Evolutionary conservation across 1,139 yeast genomes (phyloP).

Genomic region (Suhomyces terraborum): DNA sequence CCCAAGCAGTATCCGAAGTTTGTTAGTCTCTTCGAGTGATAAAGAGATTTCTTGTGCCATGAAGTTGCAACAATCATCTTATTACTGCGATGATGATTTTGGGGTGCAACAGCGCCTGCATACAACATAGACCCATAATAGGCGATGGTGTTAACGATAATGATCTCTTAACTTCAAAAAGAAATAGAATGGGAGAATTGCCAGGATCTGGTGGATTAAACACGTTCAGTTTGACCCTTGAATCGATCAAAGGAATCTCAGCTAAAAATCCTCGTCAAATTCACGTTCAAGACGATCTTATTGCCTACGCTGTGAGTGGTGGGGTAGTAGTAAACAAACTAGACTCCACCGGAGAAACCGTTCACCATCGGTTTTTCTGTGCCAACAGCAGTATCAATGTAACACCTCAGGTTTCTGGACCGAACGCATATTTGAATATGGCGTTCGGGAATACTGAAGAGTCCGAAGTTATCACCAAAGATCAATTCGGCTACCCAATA

Average conservation of each 20-base stretch:
- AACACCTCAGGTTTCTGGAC: conserved; percentile 11
- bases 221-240: conserved; percentile 20
- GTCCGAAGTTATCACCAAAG: conserved; percentile 22
- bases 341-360: conserved; percentile 20
- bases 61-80: conserved; percentile 3
- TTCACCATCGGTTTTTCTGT: conserved; percentile 51
- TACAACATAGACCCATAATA: neutral
- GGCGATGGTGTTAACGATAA: conserved; percentile 6
- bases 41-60: conserved; percentile 30
- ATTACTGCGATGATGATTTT: conserved; percentile 5
- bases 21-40: conserved; percentile 42
- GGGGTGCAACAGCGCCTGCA: conserved; percentile 5
- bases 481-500: conserved; percentile 38
- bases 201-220: neutral
- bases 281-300: conserved; percentile 38
- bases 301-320: conserved; percentile 69
- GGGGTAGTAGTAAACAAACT: conserved; percentile 58
- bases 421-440: conserved; percentile 39
- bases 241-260: conserved; percentile 34
- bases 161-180: neutral
- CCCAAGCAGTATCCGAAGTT: conserved; percentile 41
- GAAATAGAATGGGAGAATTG: conserved; percentile 8
- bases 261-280: conserved; percentile 36
- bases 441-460: conserved; percentile 14
- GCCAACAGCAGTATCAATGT: conserved; percentile 35